Percentiles rank a stretch among this genome's conserved stretches.
These are phyloP conservation scores for Penicillium canescens DNA, from an alignment of 495 filamentous ascomycete genomes.

Conservation along the genomic window DNA sequence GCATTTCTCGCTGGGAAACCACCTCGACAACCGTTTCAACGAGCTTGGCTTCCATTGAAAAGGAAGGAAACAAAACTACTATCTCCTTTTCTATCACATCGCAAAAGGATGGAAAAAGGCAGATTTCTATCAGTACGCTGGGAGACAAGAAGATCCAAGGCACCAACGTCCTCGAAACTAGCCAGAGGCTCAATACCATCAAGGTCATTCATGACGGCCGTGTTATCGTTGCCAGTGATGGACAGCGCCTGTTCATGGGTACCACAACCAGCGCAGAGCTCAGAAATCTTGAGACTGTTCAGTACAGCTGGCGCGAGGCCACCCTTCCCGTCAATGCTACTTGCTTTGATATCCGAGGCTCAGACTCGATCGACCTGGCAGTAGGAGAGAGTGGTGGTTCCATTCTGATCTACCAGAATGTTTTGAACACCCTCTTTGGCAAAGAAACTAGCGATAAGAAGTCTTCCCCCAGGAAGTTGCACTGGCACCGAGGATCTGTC, in stretches of 20 bases:
- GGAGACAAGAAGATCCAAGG: constrained; percentile 24
- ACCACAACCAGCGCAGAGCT: constrained; percentile 14
- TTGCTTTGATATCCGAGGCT: constrained; percentile 32
- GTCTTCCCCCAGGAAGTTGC: constrained; percentile 52
- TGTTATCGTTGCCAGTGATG: constrained; percentile 38
- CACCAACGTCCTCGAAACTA: constrained; percentile 29
- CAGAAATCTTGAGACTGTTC: constrained; percentile 16
- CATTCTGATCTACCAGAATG: constrained; percentile 75
- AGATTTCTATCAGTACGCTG: constrained; percentile 27
- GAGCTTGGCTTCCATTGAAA: constrained; percentile 19
- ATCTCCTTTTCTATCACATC: constrained; percentile 19
- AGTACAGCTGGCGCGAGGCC: constrained; percentile 55
- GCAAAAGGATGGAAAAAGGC: constrained; percentile 32
- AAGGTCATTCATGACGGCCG: constrained; percentile 32
- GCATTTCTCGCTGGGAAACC: constrained; percentile 48
- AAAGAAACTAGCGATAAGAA: constrained; percentile 43
- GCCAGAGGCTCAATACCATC: constrained; percentile 31
- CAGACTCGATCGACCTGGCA: constrained; percentile 61
- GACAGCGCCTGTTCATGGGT: constrained; percentile 36
- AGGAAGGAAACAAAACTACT: constrained; percentile 5
- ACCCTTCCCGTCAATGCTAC: constrained; percentile 33
- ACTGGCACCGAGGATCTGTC: constrained; percentile 90
- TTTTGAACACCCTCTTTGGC: constrained; percentile 56
- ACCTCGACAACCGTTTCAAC: constrained; percentile 21
- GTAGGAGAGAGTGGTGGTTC: constrained; percentile 73